Conservation (phyloP, 202 grass and related monocot genomes). For the Brachypodium distachyon region DNA sequence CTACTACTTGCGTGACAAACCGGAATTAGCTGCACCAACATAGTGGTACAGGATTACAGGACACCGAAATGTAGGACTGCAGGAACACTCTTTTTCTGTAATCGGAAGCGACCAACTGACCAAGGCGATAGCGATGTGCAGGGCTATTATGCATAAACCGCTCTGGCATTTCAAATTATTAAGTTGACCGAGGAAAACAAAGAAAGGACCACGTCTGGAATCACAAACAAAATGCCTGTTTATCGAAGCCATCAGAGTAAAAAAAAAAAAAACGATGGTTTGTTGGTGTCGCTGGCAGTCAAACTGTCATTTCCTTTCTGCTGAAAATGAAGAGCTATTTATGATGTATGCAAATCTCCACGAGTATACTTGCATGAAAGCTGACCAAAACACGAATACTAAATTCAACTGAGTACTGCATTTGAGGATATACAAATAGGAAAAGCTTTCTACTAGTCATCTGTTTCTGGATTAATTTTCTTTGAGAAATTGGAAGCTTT, state of each 20-base stretch:
- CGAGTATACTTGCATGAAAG: neutral
- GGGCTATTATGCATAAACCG: neutral
- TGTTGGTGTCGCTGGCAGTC: constrained; percentile 20
- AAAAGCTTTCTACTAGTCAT: neutral
- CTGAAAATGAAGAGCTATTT: neutral
- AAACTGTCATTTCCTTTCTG: constrained; percentile 1
- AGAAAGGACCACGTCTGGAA: neutral
- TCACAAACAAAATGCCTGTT: neutral
- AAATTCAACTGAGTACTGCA: no score
- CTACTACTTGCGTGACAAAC: neutral
- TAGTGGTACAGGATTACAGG: no score
- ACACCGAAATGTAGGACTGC: neutral
- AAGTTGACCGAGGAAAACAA: constrained; percentile 15
- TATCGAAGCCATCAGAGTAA: neutral
- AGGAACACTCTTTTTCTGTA: neutral
- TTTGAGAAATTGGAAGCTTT: no score
- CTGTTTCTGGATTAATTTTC: neutral
- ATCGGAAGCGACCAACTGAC: neutral
- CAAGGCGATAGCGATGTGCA: neutral
- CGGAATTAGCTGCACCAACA: neutral
- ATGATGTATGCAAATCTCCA: neutral
- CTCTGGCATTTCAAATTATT: neutral
- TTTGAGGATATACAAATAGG: neutral
- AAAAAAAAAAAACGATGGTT: neutral
- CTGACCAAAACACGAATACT: neutral